Conservation (phyloP, 192 early-diverging fungal species). For the Dimargaris xerosporica region DNA sequence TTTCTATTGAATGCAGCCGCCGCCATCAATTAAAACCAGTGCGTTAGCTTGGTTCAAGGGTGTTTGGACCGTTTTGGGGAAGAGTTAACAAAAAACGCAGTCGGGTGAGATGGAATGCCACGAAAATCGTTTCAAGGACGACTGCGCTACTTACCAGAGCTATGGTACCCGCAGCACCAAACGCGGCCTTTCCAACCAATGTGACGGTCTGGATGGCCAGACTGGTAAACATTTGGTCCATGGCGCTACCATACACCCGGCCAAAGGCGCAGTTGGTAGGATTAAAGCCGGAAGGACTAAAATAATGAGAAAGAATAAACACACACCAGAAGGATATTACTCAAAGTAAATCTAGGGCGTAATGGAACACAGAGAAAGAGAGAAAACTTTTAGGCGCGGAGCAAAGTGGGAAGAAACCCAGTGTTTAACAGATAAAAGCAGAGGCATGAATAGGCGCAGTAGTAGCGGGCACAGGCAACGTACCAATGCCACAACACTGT, state of each 20-base stretch:
- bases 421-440: too few relatives aligned
- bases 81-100: not conserved
- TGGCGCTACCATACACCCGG: slow-evolving; percentile 5
- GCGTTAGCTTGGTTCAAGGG: not conserved
- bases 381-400: too few relatives aligned
- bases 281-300: too few relatives aligned
- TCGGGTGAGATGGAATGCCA: slow-evolving; percentile 6
- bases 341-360: too few relatives aligned
- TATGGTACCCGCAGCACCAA: slow-evolving; percentile 30
- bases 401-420: too few relatives aligned
- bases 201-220: slow-evolving; percentile 42
- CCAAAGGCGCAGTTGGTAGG: too few relatives aligned
- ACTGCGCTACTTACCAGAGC: slow-evolving; percentile 1
- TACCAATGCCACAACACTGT: too few relatives aligned
- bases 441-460: too few relatives aligned
- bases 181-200: slow-evolving; percentile 44
- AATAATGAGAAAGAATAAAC: too few relatives aligned
- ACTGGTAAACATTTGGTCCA: slow-evolving; percentile 47
- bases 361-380: too few relatives aligned
- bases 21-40: not conserved
- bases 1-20: not conserved
- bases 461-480: too few relatives aligned
- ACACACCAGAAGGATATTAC: too few relatives aligned
- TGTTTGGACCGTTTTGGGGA: not conserved
- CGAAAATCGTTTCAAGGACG: not conserved